A percentile compares a stretch with the other conserved stretches of the same genome.
These are phyloP conservation scores for Solanum hybrid DNA, from an alignment of 305 asterid species.

Conservation along the genomic window DNA sequence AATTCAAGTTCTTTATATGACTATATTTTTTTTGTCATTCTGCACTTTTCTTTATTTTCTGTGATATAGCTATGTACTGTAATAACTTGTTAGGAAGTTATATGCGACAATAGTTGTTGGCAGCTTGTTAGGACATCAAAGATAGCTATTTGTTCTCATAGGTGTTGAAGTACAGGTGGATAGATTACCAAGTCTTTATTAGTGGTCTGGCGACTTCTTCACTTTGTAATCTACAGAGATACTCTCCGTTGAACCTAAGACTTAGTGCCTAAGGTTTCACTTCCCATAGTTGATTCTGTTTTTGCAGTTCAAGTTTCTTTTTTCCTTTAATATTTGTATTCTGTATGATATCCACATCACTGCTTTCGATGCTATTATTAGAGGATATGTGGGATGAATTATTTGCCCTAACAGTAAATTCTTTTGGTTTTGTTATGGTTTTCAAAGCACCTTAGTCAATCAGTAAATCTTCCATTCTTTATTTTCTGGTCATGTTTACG, in stretches of 20 bases:
- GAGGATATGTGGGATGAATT: neutral
- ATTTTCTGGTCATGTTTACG: neutral
- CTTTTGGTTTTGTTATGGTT: neutral
- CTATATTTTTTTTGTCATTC: neutral
- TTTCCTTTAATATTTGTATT: neutral
- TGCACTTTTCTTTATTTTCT: neutral
- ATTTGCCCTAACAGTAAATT: neutral
- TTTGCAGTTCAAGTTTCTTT: neutral
- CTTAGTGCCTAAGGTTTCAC: neutral
- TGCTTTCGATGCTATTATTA: neutral
- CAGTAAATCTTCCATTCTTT: neutral
- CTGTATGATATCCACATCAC: neutral
- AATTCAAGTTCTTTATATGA: neutral
- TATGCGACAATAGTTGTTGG: neutral
- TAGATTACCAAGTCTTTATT: neutral
- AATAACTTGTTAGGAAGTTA: neutral
- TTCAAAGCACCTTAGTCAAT: neutral
- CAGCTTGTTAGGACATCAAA: neutral
- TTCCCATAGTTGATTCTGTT: neutral
- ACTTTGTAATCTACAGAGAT: neutral
- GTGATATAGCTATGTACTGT: neutral
- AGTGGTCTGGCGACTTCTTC: neutral
- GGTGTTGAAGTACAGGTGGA: neutral
- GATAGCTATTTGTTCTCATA: neutral
- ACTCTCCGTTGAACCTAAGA: neutral